Evolutionary conservation across 1,284 basidiomycete genomes (phyloP), one percentile per base, ranked within the genome.

Genomic region (Malassezia arunalokei): DNA sequence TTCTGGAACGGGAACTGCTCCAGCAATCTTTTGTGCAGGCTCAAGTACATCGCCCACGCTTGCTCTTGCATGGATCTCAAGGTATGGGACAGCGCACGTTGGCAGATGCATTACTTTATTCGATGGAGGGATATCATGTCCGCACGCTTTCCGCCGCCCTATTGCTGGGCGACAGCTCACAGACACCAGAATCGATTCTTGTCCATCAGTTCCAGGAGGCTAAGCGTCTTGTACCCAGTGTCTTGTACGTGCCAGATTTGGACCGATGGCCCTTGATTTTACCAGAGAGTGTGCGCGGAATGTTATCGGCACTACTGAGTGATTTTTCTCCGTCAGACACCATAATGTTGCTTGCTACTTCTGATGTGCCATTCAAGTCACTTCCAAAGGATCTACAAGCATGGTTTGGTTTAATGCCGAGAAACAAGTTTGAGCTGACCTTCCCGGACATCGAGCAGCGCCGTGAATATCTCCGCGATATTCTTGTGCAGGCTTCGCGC

Each of bases 151-250:
- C 98, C 69, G 78, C 98, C 9, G 90, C 87, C 8, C 84, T 83
- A 0, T 75, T 99, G 40, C 79, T 98, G 75, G 81, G 87, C 44
- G 92, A 98, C 74, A 87, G 90, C 0, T 83, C 87, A 0, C 77
- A 89, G 65, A 89, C 89, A 3, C 77, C 83, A 3, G 94, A 99
- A 75, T 86, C 92, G 1, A 83, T 86, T 2, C 83, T 95, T 51
- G 87, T 96, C 1, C 92, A 96, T 64, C 79, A 95, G n/a, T 96
- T 98, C 65, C 81, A 91, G 15, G 94, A 99, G 73, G 94, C 94
- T 0, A 96, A 95, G 73, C 83, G 94, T 29, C 88, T 95, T 71
- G 91, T 95, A 65, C 94, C 94, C 0, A 91, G 89, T 0, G 83
- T 98, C 39, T 80, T 98, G 44, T 98, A 90, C 74, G 88, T 98